Conservation (phyloP, 2,329 filamentous ascomycete genomes). For the Trichoderma koningiopsis region DNA sequence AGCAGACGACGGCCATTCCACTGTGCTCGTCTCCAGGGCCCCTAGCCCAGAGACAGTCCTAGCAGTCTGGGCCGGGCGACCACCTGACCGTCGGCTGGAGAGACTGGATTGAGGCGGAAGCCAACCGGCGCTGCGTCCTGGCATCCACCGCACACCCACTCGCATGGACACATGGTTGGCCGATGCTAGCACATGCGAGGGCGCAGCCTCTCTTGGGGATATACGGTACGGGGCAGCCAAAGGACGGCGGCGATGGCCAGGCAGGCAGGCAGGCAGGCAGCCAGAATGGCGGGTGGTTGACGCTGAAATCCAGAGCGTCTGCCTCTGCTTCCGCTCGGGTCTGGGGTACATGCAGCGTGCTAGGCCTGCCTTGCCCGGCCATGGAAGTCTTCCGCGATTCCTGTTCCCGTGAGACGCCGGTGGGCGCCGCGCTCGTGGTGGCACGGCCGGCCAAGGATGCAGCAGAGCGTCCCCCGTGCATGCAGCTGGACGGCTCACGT, state of each 20-base stretch:
- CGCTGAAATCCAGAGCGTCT: not conserved
- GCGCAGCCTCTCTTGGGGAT: slow-evolving; percentile 12
- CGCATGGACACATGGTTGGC: slow-evolving; percentile 20
- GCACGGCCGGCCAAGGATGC: slow-evolving; percentile 3
- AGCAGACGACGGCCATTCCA: slow-evolving; percentile 15
- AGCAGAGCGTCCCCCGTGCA: not conserved
- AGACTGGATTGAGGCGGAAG: slow-evolving; percentile 19
- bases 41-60: slow-evolving; percentile 18
- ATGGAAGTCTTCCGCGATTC: not conserved
- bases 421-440: slow-evolving; percentile 5
- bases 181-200: slow-evolving; percentile 17
- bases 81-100: slow-evolving; percentile 27
- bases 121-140: slow-evolving; percentile 3
- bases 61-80: slow-evolving; percentile 18
- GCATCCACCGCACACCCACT: slow-evolving; percentile 16
- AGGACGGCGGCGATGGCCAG: not conserved
- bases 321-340: not conserved
- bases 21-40: slow-evolving; percentile 14
- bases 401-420: slow-evolving; percentile 3
- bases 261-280: not conserved
- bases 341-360: not conserved
- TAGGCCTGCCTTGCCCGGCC: not conserved
- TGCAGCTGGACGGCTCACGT: slow-evolving; percentile 16
- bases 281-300: not conserved
- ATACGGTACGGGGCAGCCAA: not conserved